Evolutionary conservation across 2,329 filamentous ascomycete genomes (phyloP), one percentile per base, ranked within the genome.

Genomic region (Talaromyces marneffei): DNA sequence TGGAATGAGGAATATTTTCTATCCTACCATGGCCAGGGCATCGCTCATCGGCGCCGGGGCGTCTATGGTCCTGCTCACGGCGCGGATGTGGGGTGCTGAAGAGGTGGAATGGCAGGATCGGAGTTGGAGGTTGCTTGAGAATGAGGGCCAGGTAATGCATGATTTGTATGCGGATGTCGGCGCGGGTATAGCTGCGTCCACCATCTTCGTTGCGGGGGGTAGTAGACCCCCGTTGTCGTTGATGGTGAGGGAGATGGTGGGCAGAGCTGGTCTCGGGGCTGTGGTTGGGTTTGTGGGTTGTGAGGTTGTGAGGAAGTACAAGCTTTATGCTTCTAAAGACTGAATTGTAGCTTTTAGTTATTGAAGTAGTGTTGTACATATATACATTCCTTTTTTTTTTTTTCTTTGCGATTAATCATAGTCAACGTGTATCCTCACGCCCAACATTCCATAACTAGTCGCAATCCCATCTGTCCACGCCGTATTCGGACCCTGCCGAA

Each of bases 101-200:
- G 77, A 81, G 42, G 83, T 88, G 33, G 85, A 88, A 71, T 88
- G 85, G 85, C 73, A 82, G 67, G 85, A 88, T 68, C 77, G 86
- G 18, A 80, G 80, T 60, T 88, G 85, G 85, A 75, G 86, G 31
- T 68, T 89, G 55, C 66, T 86, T 46, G 83, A 83, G 72, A 87
- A 83, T 64, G 70, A 73, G 42, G 80, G 82, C 0, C 85, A 89
- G 75, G 68, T 83, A 18, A 53, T 39, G 57, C 44, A 59, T 50
- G 57, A 59, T 12, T 14, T 23, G 57, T 57, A 57, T 25, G 27
- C 25, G 12, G 55, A 46, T 35, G 40, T 40, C 14, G 55, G 55
- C 8, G 55, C 29, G 8, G 40, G 18, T 18, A 2, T 25, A 39
- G 55, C 42, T 18, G 27, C 16, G 12, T 33, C 27, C 18, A 14